Evolutionary conservation across 192 early-diverging fungal species (phyloP), one percentile per base, ranked within the genome.

Genomic region (Geranomyces michiganensis): DNA sequence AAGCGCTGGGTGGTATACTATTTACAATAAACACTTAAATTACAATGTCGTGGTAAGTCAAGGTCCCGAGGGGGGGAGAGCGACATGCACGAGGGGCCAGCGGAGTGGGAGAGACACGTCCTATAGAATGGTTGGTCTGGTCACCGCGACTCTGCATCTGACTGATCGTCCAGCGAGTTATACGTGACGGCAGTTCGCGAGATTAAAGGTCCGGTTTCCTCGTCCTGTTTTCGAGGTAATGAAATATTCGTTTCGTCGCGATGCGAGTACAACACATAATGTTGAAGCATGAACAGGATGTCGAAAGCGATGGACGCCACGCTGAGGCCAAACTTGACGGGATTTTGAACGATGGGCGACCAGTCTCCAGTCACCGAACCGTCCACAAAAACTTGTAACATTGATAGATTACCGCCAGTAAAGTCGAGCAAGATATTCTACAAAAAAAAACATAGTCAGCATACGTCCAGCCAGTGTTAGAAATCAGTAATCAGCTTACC

Each of bases 401-500:
- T 80, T 24, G 92, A 93, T 31, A 95, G 70, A 0, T 76, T 44
- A 0, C 96, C 96, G 33, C 96, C 96, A 21, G 88, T 88, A 29
- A 93, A 90, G 73, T 98, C 96, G 51, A 96, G 79, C 7, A 96
- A 48, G 62, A 96, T 94, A 62, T 93, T 94, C 41, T 70, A 47
- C 29, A 64, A 45, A 13, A 45, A 31, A 45, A 17, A 21, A 7
- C 2, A 45, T n/a, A 3, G 17, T 6, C 29, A 60, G 7, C 1
- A 60, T 26, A 8, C 6, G 27, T 9, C 17, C 22, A 26, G 17
- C 3, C 4, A 8, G 31, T 14, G 3, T 7, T 8, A 2, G 22
- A 31, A 29, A 60, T 4, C 58, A 19, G 33, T 33, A 33, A 69
- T 13, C 4, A 21, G 26, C 45, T 22, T 36, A 64, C 62, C 22